Conservation (phyloP, 768 basidiomycete species). For the Vararia minispora region DNA sequence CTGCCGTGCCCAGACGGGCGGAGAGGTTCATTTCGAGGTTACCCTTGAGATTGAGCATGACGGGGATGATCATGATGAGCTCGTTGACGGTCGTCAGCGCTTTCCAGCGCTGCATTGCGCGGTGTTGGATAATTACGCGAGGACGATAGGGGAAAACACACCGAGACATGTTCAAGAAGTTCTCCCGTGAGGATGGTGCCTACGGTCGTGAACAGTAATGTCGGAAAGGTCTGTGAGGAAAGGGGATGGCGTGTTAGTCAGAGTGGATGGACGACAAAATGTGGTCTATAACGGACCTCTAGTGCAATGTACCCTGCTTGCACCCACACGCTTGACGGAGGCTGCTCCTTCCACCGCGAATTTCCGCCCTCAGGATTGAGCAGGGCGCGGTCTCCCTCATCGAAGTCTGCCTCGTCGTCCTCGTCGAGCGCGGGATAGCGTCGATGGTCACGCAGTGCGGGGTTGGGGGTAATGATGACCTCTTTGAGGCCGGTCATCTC, state of each 20-base stretch:
- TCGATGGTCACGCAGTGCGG: constrained; percentile 6
- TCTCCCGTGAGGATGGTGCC: constrained; percentile 88
- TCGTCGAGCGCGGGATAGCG: constrained; percentile 9
- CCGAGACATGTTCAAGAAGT: constrained; percentile 78
- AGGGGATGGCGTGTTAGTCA: constrained; percentile 3
- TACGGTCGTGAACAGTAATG: constrained; percentile 71
- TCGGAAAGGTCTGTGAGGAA: constrained; percentile 63
- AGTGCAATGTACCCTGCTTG: constrained; percentile 54
- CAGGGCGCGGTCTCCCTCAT: constrained; percentile 31
- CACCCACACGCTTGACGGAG: constrained; percentile 30
- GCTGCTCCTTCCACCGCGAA: constrained; percentile 18
- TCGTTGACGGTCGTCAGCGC: constrained; percentile 89
- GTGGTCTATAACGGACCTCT: constrained; percentile 38
- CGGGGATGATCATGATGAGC: constrained; percentile 93
- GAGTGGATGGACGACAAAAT: background rate
- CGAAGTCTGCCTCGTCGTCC: constrained; percentile 12
- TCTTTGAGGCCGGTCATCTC: constrained; percentile 25
- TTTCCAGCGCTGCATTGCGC: constrained; percentile 53
- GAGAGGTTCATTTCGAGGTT: constrained; percentile 99
- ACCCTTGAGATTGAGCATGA: constrained; percentile 92
- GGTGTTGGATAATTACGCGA: background rate
- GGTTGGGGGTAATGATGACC: constrained; percentile 15
- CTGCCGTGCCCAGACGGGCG: constrained; percentile 87
- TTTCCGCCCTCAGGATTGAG: constrained; percentile 25
- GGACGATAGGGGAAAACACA: constrained; percentile 24